Evolutionary conservation across 192 early-diverging fungal genomes (phyloP), one percentile per base, ranked within the genome.

Genomic region (Linnemannia hyalina): DNA sequence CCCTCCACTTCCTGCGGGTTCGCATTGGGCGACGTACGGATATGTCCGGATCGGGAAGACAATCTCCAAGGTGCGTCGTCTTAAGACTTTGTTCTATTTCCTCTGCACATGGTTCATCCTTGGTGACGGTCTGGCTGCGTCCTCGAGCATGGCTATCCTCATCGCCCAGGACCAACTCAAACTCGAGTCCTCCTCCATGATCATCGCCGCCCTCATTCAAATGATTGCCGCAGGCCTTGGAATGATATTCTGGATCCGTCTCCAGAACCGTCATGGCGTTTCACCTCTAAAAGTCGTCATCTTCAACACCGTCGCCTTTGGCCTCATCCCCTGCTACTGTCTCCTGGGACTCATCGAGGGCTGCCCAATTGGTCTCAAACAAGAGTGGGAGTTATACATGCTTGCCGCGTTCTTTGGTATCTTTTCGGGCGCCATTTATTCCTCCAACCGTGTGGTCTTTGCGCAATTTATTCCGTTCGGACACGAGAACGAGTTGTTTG

Each of bases 41-140:
- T 90, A 85, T 44, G 89, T 88, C 29, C 83, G 90, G 26, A 75
- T 82, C 44, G 83, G 40, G 9, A 84, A 81, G 32, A 88, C 82
- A 16, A 18, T 88, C 41, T 16, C 76, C 15, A 88, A 91, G 69
- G 91, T 91, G 20, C 83, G 89, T 29, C 77, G 92, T 65, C 89
- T 95, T 3, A 60, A 87, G n/a, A 88, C 91, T 22, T 76, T 92
- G 9, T 94, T 94, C 72, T 82, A 88, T 41, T 95, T 94, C 76
- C 87, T 96, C 18, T 70, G 93, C 23, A 89, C 91, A 6, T 96
- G 93, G 91, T 95, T 95, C 78, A 87, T 95, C 77, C 92, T 93
- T 73, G 89, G 93, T 3, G 95, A 96, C 73, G 93, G 89, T 15
- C 91, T 94, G 26, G 90, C 74, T 20, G 92, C 94, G 1, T 84